A percentile compares a stretch with the other conserved stretches of the same genome.
Evolutionary conservation across 768 basidiomycete genomes (phyloP).

Genomic region (Filobasidium floriforme): DNA sequence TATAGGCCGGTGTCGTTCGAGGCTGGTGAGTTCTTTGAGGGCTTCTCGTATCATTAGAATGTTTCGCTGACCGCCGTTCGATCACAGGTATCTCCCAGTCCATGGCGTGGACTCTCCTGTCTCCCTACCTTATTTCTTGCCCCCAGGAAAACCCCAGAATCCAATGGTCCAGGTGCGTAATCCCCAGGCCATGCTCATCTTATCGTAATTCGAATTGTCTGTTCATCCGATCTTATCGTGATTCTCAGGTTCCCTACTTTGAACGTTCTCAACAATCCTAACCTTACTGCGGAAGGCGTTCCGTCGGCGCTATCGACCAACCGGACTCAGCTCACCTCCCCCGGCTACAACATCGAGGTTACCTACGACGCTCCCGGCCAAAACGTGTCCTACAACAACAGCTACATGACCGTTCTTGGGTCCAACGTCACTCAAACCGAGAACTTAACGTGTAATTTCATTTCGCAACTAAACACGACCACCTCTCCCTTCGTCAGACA

Average conservation of each 20-base stretch:
- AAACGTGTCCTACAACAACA: slow-evolving; percentile 51
- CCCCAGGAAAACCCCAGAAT: no score
- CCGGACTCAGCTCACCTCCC: slow-evolving; percentile 51
- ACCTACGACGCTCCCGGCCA: slow-evolving; percentile 57
- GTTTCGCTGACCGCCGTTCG: no score
- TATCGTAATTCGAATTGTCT: no score
- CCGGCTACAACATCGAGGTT: slow-evolving; percentile 51
- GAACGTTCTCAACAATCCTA: slow-evolving; percentile 48
- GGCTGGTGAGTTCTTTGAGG: no score
- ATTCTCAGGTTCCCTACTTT: slow-evolving; percentile 58
- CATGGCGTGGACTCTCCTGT: slow-evolving; percentile 46
- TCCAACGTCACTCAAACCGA: slow-evolving; percentile 47
- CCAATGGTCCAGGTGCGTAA: no score
- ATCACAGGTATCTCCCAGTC: slow-evolving; percentile 56
- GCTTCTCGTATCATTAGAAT: no score
- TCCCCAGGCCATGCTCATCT: no score
- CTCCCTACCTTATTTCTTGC: slow-evolving; percentile 44
- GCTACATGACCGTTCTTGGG: slow-evolving; percentile 52
- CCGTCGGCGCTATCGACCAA: slow-evolving; percentile 54
- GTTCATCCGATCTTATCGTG: no score
- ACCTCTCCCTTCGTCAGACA: slow-evolving; percentile 52
- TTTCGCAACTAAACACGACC: slow-evolving; percentile 58
- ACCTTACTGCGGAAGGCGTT: slow-evolving; percentile 38
- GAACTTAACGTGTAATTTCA: slow-evolving; percentile 55
- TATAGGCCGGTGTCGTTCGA: slow-evolving; percentile 55